These are phyloP conservation scores for Pleurotus salmoneostramineus DNA, from an alignment of 768 basidiomycete species.

Conservation along the genomic window DNA sequence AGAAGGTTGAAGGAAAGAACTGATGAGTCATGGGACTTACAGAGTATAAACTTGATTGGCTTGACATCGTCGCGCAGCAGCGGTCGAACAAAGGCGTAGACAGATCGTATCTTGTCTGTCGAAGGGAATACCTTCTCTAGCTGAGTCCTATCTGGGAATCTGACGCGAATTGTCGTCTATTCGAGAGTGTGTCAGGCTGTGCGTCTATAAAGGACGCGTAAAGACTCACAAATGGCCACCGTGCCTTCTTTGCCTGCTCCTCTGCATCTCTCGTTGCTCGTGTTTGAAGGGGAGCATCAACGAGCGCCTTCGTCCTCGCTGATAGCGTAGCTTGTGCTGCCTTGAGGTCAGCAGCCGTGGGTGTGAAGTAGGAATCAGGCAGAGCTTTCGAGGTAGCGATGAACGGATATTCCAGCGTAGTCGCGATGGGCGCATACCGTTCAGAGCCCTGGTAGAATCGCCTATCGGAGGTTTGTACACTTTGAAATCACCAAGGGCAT, in stretches of 20 bases:
- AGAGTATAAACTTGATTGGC: constrained; percentile 79
- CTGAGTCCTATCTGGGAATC: constrained; percentile 77
- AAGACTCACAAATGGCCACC: constrained; percentile 58
- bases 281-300: constrained; percentile 68
- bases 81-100: constrained; percentile 81
- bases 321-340: constrained; percentile 60
- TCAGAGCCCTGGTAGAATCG: neutral
- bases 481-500: constrained; percentile 16
- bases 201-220: constrained; percentile 26
- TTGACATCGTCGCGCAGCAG: constrained; percentile 73
- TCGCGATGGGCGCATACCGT: neutral
- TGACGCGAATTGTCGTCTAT: constrained; percentile 79
- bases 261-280: constrained; percentile 60
- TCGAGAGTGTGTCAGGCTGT: neutral
- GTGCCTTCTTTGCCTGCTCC: constrained; percentile 53
- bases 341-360: constrained; percentile 67
- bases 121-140: constrained; percentile 79
- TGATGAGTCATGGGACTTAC: constrained; percentile 37
- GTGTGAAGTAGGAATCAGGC: constrained; percentile 73
- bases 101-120: constrained; percentile 70
- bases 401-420: neutral
- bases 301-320: constrained; percentile 57
- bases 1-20: neutral
- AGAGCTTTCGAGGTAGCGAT: constrained; percentile 31
- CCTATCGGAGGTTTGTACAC: constrained; percentile 18